Evolutionary conservation across 108 stramenopile genomes (phyloP), one percentile per base, ranked within the genome.

Genomic region (Cylindrotheca closterium): DNA sequence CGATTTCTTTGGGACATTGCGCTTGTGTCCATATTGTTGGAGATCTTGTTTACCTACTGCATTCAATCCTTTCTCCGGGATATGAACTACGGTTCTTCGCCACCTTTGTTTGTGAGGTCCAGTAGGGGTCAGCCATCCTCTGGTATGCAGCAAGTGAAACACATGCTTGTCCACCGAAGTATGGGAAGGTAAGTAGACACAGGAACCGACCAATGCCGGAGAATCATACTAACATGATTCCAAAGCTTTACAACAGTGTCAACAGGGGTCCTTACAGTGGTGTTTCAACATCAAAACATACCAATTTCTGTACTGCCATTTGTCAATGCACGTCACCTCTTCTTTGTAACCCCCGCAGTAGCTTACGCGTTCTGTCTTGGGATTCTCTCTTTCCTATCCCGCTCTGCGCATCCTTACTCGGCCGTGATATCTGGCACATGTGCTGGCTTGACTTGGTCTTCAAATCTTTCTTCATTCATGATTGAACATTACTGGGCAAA

Each of bases 381-480:
- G 18, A 67, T 81, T 10, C 57, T 85, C 27, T 51, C 53, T 0
- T 31, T 66, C 3, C 31, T 82, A 37, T 59, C 68, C 23, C 37
- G 15, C 15, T 42, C 37, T 42, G 48, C 60, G n/a, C 78, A 81
- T 63, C 66, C 80, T 2, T n/a, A 77, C 1, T 73, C 72, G 2
- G 58, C 67, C 3, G 53, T 81, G 2, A 12, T 78, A 8, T 61
- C 62, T 57, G 80, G 84, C 2, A 10, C 72, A 18, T 26, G 73
- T 15, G 63, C 77, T 51, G 84, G 78, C 58, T 62, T 67, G 21
- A 54, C 79, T 1, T 81, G 80, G 80, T 60, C 66, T 21, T 50
- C 54, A 26, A 73, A 78, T 34, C 42, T 79, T 21, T 78, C 79
- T 30, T 61, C 67, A 2, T 85, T 85, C 63, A 65, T 85, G 18